These are phyloP conservation scores for Pyrenophora tritici-repentis DNA, from an alignment of 2,329 filamentous ascomycete genomes.

Conservation along the genomic window DNA sequence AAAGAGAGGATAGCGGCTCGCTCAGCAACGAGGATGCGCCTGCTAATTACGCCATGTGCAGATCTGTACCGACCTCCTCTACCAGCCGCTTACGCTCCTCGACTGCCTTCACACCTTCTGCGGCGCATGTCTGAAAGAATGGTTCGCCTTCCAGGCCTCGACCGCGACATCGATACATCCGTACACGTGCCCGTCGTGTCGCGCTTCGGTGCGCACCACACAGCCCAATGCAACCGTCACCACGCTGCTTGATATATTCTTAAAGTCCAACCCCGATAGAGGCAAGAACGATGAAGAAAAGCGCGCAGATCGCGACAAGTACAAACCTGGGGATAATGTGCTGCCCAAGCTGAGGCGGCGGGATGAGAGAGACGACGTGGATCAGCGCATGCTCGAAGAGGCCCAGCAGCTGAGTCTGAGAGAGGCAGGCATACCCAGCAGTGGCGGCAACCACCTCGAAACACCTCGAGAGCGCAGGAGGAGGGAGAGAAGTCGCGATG, in stretches of 20 bases:
- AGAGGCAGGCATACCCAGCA: slow-evolving; percentile 61
- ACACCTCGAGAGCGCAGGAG: slow-evolving; percentile 39
- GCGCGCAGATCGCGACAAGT: slow-evolving; percentile 73
- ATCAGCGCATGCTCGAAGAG: slow-evolving; percentile 71
- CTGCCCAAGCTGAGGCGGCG: slow-evolving; percentile 64
- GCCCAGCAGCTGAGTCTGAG: slow-evolving; percentile 75
- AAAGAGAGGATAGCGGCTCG: not conserved
- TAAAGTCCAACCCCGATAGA: slow-evolving; percentile 78
- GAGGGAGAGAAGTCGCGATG: slow-evolving; percentile 48
- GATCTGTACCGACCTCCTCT: slow-evolving; percentile 97
- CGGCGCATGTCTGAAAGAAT: slow-evolving; percentile 92
- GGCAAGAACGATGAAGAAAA: slow-evolving; percentile 73
- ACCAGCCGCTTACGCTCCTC: slow-evolving; percentile 86
- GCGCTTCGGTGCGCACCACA: slow-evolving; percentile 82
- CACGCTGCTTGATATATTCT: slow-evolving; percentile 85
- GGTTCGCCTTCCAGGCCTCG: slow-evolving; percentile 82
- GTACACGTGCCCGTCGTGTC: slow-evolving; percentile 93
- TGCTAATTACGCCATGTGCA: slow-evolving; percentile 49
- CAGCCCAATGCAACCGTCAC: slow-evolving; percentile 89
- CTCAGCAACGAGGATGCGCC: slow-evolving; percentile 14
- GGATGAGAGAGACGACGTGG: slow-evolving; percentile 64
- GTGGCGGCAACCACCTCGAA: slow-evolving; percentile 49
- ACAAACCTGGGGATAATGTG: slow-evolving; percentile 81
- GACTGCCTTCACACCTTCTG: slow-evolving; percentile 97
- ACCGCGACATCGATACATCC: slow-evolving; percentile 59